Evolutionary conservation across 78 protist genomes (phyloP), one percentile per base, ranked within the genome.

Genomic region (Protostelium mycophagum): DNA sequence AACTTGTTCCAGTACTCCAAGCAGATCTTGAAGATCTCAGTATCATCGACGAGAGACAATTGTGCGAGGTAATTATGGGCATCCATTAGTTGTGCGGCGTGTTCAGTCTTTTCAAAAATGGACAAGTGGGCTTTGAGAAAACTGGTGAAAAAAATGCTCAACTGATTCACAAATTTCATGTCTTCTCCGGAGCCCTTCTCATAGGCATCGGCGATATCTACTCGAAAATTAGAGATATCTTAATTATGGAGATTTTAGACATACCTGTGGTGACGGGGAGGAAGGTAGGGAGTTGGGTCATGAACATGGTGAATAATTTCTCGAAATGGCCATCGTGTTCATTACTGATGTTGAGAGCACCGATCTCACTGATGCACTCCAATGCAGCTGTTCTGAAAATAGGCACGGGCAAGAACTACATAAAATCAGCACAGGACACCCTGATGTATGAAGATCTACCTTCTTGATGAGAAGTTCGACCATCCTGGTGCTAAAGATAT

Each of bases 1-100:
- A 97, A 88, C 83, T 5, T 0, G 90, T 92, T 51, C 99, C 99
- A 99, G 90, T 96, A 99, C 88, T 98, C 99, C 36, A 98, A 90
- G 91, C 98, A 95, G 28, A 98, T 95, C 94, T 98, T 99, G 92
- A 98, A 98, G 84, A 98, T 63, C 86, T 97, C 99, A n/a, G 36
- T 29, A 29, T 98, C 99, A 0, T 93, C 96, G 0, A 99, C 97
- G n/a, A 86, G 63, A n/a, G 99, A 95, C 38, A 99, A 90, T 37
- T 89, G 23, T 28, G 95, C 87, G 28, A 98, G 83, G 37, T 86
- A 86, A 36, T 39, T 83, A 63, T 97, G 98, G 9, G 90, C 97
- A 38, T 84, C 84, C 35, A 90, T 86, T 36, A 95, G 36, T 25
- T 87, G 88, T 28, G 90, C 93, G 37, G 90, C 35, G 34, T 85